Evolutionary conservation across 257 asterid species (phyloP).

Genomic region (Solanum chmielewskii): DNA sequence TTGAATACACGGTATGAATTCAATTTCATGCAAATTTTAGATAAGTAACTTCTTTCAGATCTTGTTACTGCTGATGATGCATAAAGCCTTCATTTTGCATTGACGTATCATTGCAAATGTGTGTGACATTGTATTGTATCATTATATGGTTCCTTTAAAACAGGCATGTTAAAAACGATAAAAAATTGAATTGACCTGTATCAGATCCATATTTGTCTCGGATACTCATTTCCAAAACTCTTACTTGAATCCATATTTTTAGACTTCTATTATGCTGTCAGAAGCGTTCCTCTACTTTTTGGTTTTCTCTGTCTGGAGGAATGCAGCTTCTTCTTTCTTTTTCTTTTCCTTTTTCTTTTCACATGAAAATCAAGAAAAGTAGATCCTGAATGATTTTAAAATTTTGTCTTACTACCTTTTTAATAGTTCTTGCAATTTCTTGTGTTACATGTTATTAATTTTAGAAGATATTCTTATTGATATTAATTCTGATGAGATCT

Average conservation of each 20-base stretch:
- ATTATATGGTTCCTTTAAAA: not conserved
- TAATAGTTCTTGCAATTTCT: not conserved
- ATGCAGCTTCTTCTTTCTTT: not conserved
- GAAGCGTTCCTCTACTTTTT: not conserved
- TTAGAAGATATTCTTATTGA: not conserved
- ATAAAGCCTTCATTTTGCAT: not conserved
- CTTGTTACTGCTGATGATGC: not conserved
- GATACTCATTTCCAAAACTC: not conserved
- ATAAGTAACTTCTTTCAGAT: not conserved
- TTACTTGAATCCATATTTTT: not conserved
- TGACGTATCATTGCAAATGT: not conserved
- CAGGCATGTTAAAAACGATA: not conserved
- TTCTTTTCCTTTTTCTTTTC: not conserved
- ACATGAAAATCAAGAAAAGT: not conserved
- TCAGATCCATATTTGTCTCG: not conserved
- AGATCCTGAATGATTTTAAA: not conserved
- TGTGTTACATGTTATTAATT: not conserved
- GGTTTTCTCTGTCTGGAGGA: not conserved
- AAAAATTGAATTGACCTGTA: not conserved
- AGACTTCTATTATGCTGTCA: not conserved
- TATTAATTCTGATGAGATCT: not conserved
- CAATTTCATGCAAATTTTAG: not conserved
- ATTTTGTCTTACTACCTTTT: not conserved
- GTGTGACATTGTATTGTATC: not conserved
- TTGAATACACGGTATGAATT: conserved; percentile 83